phyloP scores from a whole-genome alignment of 306 rosid species.

The Biancaea sappan region DNA sequence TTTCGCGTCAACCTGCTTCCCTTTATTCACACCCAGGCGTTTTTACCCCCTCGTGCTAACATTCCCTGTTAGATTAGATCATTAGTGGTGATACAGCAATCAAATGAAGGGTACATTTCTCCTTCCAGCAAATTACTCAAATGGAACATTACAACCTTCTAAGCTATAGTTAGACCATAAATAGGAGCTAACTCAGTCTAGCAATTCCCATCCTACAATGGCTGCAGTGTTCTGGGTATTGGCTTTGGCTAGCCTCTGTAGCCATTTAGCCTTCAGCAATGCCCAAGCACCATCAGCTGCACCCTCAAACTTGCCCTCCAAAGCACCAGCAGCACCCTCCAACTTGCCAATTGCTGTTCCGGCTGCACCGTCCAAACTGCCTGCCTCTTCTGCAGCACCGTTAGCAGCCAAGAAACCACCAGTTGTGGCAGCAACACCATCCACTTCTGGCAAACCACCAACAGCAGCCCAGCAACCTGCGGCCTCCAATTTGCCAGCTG shows the following conservation, averaged over 20 bases:
- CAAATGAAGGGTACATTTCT: conserved; percentile 52
- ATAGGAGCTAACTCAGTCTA: conserved; percentile 32
- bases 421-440: conserved; percentile 5
- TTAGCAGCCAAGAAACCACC: background rate
- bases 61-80: conserved; percentile 41
- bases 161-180: conserved; percentile 32
- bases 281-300: conserved; percentile 46
- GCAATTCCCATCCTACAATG: conserved; percentile 34
- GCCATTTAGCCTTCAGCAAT: conserved; percentile 29
- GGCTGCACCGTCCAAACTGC: background rate
- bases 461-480: background rate
- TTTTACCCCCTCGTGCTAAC: background rate
- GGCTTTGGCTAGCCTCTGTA: conserved; percentile 38
- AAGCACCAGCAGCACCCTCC: conserved; percentile 27
- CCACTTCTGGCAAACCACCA: conserved; percentile 8
- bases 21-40: background rate
- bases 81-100: conserved; percentile 49
- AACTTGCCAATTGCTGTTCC: conserved; percentile 28
- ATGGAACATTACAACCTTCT: conserved; percentile 28
- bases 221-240: conserved; percentile 44
- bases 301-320: conserved; percentile 29
- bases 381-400: background rate
- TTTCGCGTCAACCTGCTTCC: background rate
- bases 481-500: background rate
- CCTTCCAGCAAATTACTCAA: conserved; percentile 33